Conservation (phyloP, 2,329 filamentous ascomycete species). For the Bipolaris victoriae region DNA sequence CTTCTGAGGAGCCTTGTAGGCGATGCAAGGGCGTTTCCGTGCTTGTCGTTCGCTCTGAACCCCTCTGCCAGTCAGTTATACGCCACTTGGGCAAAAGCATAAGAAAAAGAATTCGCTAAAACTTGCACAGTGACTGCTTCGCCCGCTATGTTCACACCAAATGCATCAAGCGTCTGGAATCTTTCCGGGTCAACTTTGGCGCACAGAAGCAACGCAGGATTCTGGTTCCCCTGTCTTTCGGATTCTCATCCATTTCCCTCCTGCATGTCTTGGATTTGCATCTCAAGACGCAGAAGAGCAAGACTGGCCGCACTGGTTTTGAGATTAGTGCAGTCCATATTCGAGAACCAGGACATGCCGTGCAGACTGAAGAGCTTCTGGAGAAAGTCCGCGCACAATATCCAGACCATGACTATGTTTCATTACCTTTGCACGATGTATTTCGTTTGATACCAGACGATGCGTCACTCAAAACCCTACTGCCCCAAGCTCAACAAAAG, state of each 20-base stretch:
- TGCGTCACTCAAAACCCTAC: slow-evolving; percentile 27
- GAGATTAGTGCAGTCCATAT: slow-evolving; percentile 64
- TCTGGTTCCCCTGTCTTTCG: slow-evolving; percentile 81
- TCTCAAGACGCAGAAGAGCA: slow-evolving; percentile 67
- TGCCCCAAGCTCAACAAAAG: slow-evolving; percentile 12
- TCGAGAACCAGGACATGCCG: slow-evolving; percentile 43
- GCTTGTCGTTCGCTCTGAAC: slow-evolving; percentile 63
- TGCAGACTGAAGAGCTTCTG: slow-evolving; percentile 18
- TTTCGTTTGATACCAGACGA: slow-evolving; percentile 33
- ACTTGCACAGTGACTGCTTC: slow-evolving; percentile 70
- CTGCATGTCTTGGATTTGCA: slow-evolving; percentile 77
- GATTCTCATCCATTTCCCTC: slow-evolving; percentile 78
- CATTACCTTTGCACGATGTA: slow-evolving; percentile 68
- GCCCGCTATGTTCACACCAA: slow-evolving; percentile 78
- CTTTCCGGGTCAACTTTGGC: slow-evolving; percentile 62
- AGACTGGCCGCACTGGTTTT: slow-evolving; percentile 70
- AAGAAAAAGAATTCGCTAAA: slow-evolving; percentile 20
- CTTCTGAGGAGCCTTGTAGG: slow-evolving; percentile 54
- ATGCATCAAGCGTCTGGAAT: slow-evolving; percentile 76
- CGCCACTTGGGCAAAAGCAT: slow-evolving; percentile 3
- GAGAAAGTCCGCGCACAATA: slow-evolving; percentile 62
- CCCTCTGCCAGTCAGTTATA: slow-evolving; percentile 63
- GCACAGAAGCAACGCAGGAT: slow-evolving; percentile 60
- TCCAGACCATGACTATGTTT: slow-evolving; percentile 68
- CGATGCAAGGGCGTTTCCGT: slow-evolving; percentile 62